Conservation (phyloP, 2,329 filamentous ascomycete species). For the Monosporascus sp. region DNA sequence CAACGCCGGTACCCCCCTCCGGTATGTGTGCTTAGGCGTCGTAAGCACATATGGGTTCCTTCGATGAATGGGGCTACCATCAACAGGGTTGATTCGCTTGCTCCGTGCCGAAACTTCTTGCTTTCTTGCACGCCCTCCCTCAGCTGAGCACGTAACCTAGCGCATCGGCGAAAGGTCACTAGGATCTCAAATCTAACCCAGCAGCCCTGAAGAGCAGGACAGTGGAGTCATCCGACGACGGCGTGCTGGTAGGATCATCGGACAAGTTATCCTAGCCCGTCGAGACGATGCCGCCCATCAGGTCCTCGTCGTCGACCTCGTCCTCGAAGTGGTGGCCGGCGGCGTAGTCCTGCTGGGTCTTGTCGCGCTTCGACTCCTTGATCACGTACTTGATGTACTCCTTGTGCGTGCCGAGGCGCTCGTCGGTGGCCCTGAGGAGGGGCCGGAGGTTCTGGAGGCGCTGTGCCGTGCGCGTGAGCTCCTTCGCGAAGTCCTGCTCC, state of each 20-base stretch:
- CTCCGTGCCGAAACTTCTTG: too few species aligned
- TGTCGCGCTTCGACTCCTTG: constrained; percentile 39
- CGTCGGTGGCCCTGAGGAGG: constrained; percentile 46
- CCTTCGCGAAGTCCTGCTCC: constrained; percentile 44
- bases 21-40: too few species aligned
- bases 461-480: constrained; percentile 35
- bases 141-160: too few species aligned
- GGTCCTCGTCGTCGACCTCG: constrained; percentile 53
- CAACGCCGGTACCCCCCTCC: too few species aligned
- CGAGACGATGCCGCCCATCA: constrained; percentile 44
- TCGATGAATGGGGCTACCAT: too few species aligned
- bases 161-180: too few species aligned
- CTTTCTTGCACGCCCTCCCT: too few species aligned
- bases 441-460: constrained; percentile 40
- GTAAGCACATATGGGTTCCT: too few species aligned
- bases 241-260: background rate
- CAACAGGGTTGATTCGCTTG: too few species aligned
- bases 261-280: constrained; percentile 6
- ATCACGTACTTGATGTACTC: constrained; percentile 48
- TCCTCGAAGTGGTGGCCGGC: constrained; percentile 38
- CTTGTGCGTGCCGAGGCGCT: constrained; percentile 48
- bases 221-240: too few species aligned
- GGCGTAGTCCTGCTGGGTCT: constrained; percentile 20
- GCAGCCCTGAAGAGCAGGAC: too few species aligned
- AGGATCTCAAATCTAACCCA: too few species aligned